Percentiles rank a stretch among this genome's conserved stretches.
Evolutionary conservation across 1,284 basidiomycete species (phyloP).

Genomic region (Rhodofomes roseus): DNA sequence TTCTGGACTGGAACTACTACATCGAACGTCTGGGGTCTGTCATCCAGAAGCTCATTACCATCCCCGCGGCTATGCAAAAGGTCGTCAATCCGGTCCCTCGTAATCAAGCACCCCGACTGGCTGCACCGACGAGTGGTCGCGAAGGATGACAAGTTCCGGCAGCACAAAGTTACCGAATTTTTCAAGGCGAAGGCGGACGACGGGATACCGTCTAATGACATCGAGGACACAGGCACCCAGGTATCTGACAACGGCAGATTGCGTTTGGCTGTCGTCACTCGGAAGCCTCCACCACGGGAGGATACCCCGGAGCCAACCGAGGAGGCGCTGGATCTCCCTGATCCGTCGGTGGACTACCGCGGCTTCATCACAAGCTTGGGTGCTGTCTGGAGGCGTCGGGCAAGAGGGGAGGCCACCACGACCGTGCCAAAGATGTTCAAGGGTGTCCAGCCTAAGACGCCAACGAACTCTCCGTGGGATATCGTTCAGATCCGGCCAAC

Average conservation of each 20-base stretch:
- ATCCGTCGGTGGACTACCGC: slow-evolving; percentile 63
- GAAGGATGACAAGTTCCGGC: slow-evolving; percentile 94
- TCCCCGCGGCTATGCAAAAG: slow-evolving; percentile 98
- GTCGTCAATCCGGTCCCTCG: slow-evolving; percentile 96
- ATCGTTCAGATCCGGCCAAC: slow-evolving; percentile 87
- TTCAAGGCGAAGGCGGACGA: slow-evolving; percentile 58
- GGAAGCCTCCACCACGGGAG: slow-evolving; percentile 38
- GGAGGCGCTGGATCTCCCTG: slow-evolving; percentile 44
- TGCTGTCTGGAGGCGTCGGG: slow-evolving; percentile 71
- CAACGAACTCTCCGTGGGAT: slow-evolving; percentile 76
- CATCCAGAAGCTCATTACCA: slow-evolving; percentile 99
- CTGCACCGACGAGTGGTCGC: slow-evolving; percentile 88
- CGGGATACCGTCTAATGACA: slow-evolving; percentile 42
- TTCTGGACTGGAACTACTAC: slow-evolving; percentile 99
- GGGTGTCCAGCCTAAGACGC: slow-evolving; percentile 58
- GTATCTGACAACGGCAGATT: slow-evolving; percentile 28
- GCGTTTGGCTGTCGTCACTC: slow-evolving; percentile 55
- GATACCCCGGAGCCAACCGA: slow-evolving; percentile 39
- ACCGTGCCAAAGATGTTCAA: slow-evolving; percentile 79
- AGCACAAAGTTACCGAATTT: slow-evolving; percentile 97
- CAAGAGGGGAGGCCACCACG: slow-evolving; percentile 31
- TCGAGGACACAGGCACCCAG: slow-evolving; percentile 61
- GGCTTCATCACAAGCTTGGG: slow-evolving; percentile 75
- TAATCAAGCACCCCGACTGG: slow-evolving; percentile 97
- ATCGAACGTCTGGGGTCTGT: slow-evolving; percentile 97